Evolutionary conservation across 177 flowering plant genomes (phyloP).

Genomic region (Vitis hybrid): DNA sequence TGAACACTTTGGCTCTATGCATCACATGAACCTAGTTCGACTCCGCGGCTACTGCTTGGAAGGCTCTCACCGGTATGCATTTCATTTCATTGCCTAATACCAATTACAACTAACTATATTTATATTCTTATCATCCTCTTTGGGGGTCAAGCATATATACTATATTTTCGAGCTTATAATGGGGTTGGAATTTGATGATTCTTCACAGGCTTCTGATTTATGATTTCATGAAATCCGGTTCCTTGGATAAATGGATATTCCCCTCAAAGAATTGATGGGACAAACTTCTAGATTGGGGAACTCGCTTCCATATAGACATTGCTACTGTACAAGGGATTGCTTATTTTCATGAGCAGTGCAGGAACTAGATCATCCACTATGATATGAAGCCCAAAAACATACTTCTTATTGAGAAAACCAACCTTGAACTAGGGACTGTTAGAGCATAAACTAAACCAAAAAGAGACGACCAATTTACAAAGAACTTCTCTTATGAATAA

Average conservation of each 20-base stretch:
- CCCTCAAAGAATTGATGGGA: slow-evolving; percentile 44
- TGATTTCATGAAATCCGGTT: slow-evolving; percentile 87
- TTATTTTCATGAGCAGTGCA: slow-evolving; percentile 91
- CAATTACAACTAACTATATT: no score
- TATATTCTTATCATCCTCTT: no score
- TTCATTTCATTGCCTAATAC: no score
- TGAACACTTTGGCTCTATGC: slow-evolving; percentile 90
- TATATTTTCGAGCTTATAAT: neutral
- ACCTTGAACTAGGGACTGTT: no score
- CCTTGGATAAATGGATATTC: slow-evolving; percentile 92
- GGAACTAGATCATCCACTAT: slow-evolving; percentile 83
- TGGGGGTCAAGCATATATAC: no score
- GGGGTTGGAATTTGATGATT: neutral
- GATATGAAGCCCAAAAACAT: slow-evolving; percentile 97
- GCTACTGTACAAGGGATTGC: slow-evolving; percentile 89
- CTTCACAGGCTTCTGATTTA: slow-evolving; percentile 80
- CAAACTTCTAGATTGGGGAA: slow-evolving; percentile 68
- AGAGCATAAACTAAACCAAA: no score
- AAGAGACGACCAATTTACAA: no score
- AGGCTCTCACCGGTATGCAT: slow-evolving; percentile 61
- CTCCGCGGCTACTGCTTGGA: slow-evolving; percentile 90
- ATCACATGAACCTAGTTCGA: slow-evolving; percentile 92
- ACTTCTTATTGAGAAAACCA: slow-evolving; percentile 23
- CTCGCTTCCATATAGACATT: slow-evolving; percentile 70
- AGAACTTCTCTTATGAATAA: no score